Conservation (phyloP, 129 eudicot species). For the Logfia minima region DNA sequence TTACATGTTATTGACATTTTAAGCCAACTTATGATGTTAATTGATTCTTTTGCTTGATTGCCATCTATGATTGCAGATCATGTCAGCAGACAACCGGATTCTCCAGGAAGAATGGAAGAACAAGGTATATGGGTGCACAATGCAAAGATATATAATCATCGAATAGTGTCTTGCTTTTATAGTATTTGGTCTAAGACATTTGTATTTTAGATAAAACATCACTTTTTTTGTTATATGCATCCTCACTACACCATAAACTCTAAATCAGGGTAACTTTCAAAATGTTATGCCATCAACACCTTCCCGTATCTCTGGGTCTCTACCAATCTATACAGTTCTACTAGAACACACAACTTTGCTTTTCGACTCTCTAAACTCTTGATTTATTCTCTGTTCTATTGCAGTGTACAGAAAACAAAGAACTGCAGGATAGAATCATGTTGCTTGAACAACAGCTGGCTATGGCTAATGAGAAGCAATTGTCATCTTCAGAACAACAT, state of each 20-base stretch:
- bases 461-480: constrained; percentile 45
- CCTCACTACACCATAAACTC: neutral
- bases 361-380: neutral
- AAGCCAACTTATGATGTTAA: constrained; percentile 15
- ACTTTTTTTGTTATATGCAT: neutral
- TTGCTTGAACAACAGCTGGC: constrained; percentile 75
- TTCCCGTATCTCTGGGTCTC: neutral
- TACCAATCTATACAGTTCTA: constrained; percentile 16
- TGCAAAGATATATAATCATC: neutral
- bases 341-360: constrained; percentile 4
- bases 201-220: neutral
- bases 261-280: neutral
- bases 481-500: constrained; percentile 38
- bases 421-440: constrained; percentile 67
- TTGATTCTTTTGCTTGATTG: constrained; percentile 3
- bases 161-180: constrained; percentile 12
- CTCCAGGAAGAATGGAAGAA: constrained; percentile 94
- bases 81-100: constrained; percentile 86
- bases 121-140: constrained; percentile 52
- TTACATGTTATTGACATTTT: constrained; percentile 13
- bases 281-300: constrained; percentile 11
- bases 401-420: constrained; percentile 80
- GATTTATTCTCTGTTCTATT: constrained; percentile 15
- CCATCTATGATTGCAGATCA: constrained; percentile 51
- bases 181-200: constrained; percentile 14